Evolutionary conservation across 306 rosid species (phyloP), one percentile per base, ranked within the genome.

Genomic region (Casuarina glauca): DNA sequence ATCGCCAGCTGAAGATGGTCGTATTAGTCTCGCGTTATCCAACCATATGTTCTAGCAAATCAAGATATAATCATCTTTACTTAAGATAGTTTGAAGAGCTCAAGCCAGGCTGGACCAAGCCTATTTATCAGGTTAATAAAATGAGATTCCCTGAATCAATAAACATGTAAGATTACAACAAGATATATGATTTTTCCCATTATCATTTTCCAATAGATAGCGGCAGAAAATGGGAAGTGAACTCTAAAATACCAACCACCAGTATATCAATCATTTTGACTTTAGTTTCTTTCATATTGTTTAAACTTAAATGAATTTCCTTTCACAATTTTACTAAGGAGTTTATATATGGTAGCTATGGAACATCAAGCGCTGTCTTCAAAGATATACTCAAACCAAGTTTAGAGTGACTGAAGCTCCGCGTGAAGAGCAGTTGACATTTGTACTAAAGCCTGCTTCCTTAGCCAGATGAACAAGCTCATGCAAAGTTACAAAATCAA

Each of bases 71-170:
- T 52, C 5, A 16, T 52, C 19, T 52, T 17, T 16, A 52, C 57
- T 17, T n/a, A 3, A 52, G 57, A 15, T 17, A 15, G 20, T 16
- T 52, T 16, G 57, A 15, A 3, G 20, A 52, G 11, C 43, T 61
- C 67, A 60, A 60, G 67, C 67, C 32, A 10, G n/a, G 67, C 19
- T 52, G 57, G 16, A 6, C 67, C 39, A 61, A 61, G 67, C n/a
- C 39, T 26, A 61, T 32, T 11, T 32, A 2, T 32, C 10, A 61
- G 67, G 5, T 20, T 1, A 57, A 26, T 3, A 60, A 60, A 32
- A 26, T 61, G 2, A 10, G 16, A 4, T 61, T 3, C 67, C 67
- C 39, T 35, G 26, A 61, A 11, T 32, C 20, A 32, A 32, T 58
- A 3, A 58, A 9, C 64, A 58, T 60, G 35, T 26, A 19, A 57